A percentile compares a stretch with the other conserved stretches of the same genome.
These are phyloP conservation scores for Seiridium unicorne DNA, from an alignment of 2,329 filamentous ascomycete species.

Conservation along the genomic window DNA sequence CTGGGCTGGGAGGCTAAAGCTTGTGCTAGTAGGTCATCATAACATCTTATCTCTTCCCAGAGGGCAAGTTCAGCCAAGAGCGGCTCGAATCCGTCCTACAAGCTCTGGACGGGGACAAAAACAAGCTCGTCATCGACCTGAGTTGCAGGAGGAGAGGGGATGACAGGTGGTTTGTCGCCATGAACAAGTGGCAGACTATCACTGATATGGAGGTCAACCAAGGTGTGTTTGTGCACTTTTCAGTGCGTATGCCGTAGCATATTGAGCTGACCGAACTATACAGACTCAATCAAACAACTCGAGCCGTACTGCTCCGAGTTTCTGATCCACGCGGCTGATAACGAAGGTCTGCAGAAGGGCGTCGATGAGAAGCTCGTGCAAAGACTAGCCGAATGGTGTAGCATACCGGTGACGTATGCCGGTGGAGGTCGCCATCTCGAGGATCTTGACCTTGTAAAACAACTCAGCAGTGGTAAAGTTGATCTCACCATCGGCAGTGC, in stretches of 20 bases:
- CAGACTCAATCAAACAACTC: constrained; percentile 76
- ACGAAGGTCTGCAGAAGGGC: constrained; percentile 88
- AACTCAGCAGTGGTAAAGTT: constrained; percentile 75
- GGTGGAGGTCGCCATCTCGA: constrained; percentile 82
- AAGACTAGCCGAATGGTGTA: constrained; percentile 79
- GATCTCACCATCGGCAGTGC: constrained; percentile 97
- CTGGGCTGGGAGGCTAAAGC: not conserved
- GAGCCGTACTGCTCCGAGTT: constrained; percentile 96
- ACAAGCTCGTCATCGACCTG: constrained; percentile 89
- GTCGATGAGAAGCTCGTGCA: constrained; percentile 84
- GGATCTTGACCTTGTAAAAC: constrained; percentile 80
- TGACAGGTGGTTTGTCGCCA: constrained; percentile 90
- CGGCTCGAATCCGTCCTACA: constrained; percentile 72
- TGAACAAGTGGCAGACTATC: constrained; percentile 98
- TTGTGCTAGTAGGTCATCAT: constrained; percentile 76
- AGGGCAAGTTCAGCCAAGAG: constrained; percentile 74
- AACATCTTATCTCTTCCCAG: constrained; percentile 91
- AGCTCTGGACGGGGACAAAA: constrained; percentile 70
- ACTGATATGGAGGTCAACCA: constrained; percentile 93
- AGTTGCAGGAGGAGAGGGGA: constrained; percentile 77
- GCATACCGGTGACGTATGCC: constrained; percentile 92
- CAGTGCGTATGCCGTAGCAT: not conserved
- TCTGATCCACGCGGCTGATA: constrained; percentile 94
- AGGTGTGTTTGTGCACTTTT: constrained; percentile 50
- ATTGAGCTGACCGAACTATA: not conserved